Conservation (phyloP, 2,329 filamentous ascomycete genomes). For the Ceratocystis diversiconidia region DNA sequence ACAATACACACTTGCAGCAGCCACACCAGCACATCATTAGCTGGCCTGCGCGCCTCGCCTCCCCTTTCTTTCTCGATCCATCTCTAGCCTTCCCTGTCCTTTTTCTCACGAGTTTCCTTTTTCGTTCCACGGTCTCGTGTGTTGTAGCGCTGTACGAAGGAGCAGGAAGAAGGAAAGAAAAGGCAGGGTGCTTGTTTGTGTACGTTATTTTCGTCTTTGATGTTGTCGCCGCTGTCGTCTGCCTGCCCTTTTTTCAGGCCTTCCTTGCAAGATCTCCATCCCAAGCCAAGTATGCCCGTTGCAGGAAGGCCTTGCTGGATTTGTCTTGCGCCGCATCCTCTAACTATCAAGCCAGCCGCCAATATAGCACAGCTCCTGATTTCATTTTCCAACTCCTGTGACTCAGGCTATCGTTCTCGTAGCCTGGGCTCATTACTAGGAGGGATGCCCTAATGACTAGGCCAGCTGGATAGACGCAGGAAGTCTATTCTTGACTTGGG, state of each 20-base stretch:
- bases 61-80: neutral
- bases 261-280: neutral
- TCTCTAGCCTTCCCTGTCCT: no score
- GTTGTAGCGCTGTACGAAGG: neutral
- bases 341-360: neutral
- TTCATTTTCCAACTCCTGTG: neutral
- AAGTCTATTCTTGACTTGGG: neutral
- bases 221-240: neutral
- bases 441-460: neutral
- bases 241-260: neutral
- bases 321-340: neutral
- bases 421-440: neutral
- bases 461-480: neutral
- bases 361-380: slow-evolving; percentile 3
- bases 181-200: neutral
- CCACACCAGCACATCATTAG: neutral
- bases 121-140: neutral
- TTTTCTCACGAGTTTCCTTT: no score
- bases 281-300: neutral
- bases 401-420: neutral
- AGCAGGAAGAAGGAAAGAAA: neutral
- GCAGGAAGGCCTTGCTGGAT: neutral
- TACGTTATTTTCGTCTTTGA: neutral
- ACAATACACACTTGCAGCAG: neutral
- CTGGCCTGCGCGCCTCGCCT: neutral